phyloP scores from a whole-genome alignment of 192 early-diverging fungal species.

The Coemansia sp. region DNA sequence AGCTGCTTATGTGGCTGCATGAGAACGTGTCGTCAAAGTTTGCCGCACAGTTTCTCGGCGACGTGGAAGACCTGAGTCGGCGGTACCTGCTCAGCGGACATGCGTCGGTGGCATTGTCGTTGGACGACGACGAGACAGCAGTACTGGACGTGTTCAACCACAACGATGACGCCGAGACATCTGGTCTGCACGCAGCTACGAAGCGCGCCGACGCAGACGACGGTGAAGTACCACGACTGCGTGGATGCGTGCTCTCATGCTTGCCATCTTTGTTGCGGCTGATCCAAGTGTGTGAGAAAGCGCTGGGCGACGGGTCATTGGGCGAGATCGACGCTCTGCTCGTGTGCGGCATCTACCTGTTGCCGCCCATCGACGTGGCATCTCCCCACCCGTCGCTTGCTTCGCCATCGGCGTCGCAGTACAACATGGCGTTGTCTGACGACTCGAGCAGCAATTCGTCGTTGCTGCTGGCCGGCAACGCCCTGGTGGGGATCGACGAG shows the following conservation, averaged over 20 bases:
- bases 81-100: constrained; percentile 14
- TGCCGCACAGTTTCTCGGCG: constrained; percentile 59
- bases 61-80: constrained; percentile 29
- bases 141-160: constrained; percentile 45
- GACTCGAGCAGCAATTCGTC: constrained; percentile 12
- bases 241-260: constrained; percentile 52
- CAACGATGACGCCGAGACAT: constrained; percentile 20
- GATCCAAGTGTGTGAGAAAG: constrained; percentile 70
- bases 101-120: constrained; percentile 23
- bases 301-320: constrained; percentile 53
- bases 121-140: constrained; percentile 35
- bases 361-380: constrained; percentile 15
- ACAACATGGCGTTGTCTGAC: constrained; percentile 4
- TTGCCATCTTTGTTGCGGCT: constrained; percentile 70
- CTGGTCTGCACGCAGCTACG: constrained; percentile 53
- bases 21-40: constrained; percentile 64
- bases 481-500: constrained; percentile 35
- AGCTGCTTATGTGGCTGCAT: constrained; percentile 66
- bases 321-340: constrained; percentile 69
- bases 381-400: background rate
- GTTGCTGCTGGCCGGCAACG: constrained; percentile 12
- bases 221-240: constrained; percentile 14
- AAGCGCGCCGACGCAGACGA: constrained; percentile 10
- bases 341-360: constrained; percentile 54
- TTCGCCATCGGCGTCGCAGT: background rate